Evolutionary conservation across 148 eudicot genomes (phyloP).

Genomic region (Pharnaceum exiguum): DNA sequence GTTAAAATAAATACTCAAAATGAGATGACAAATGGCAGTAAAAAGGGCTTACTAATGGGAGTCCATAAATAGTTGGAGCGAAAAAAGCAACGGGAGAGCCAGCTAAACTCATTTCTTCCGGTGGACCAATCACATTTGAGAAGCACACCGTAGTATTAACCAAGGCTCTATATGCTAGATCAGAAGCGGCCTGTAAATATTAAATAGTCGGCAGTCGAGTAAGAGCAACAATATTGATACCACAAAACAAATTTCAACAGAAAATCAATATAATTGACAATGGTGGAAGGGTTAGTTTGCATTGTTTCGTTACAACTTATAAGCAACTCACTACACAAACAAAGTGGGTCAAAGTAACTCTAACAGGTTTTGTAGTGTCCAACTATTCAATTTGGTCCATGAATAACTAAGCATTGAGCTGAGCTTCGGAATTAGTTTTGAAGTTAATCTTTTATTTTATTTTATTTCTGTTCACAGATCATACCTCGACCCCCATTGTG

Average conservation of each 20-base stretch:
- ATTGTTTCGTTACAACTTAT: too few relatives aligned
- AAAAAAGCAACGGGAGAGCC: constrained; percentile 50
- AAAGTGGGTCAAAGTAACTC: too few relatives aligned
- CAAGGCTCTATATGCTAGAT: constrained; percentile 15
- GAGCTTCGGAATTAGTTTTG: not conserved
- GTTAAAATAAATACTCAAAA: too few relatives aligned
- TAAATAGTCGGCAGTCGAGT: not conserved
- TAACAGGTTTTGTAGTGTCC: too few relatives aligned
- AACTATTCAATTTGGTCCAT: too few relatives aligned
- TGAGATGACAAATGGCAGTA: too few relatives aligned
- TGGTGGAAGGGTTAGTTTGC: too few relatives aligned
- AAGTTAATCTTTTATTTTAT: too few relatives aligned
- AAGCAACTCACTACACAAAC: too few relatives aligned
- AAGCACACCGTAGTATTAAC: constrained; percentile 41
- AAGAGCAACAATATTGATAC: not conserved
- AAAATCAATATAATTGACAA: too few relatives aligned
- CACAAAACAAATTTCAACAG: not conserved
- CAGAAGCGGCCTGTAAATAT: constrained; percentile 21
- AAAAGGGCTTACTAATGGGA: constrained; percentile 39
- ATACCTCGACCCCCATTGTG: constrained; percentile 42
- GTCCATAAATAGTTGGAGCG: constrained; percentile 63
- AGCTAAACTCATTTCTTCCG: constrained; percentile 53
- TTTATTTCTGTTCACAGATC: too few relatives aligned
- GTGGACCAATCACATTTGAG: constrained; percentile 67
- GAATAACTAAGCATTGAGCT: too few relatives aligned